A percentile compares a stretch with the other conserved stretches of the same genome.
Evolutionary conservation across 202 grass and related monocot genomes (phyloP).

Genomic region (Hordeum pubiflorum): DNA sequence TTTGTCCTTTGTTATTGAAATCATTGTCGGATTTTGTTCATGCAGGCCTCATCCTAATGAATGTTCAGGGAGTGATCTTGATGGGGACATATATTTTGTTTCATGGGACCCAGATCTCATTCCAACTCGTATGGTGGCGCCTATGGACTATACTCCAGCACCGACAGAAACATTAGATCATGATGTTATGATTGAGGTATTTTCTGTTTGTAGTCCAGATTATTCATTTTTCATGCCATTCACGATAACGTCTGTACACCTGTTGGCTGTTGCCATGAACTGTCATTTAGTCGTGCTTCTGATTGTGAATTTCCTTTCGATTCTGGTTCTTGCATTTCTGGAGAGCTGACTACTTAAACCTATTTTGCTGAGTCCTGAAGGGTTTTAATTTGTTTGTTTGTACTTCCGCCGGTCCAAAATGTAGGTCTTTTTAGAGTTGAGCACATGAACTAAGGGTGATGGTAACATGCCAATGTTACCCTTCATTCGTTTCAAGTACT

Average conservation of each 20-base stretch:
- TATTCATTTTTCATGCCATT: neutral
- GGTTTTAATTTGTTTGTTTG: neutral
- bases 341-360: neutral
- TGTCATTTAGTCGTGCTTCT: neutral
- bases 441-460: neutral
- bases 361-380: neutral
- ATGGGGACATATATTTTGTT: conserved; percentile 93
- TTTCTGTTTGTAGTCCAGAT: neutral
- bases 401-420: neutral
- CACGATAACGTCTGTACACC: neutral
- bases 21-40: neutral
- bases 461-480: neutral
- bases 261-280: conserved; percentile 20
- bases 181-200: conserved; percentile 77
- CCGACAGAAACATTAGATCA: conserved; percentile 65
- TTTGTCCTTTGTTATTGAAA: conserved; percentile 16
- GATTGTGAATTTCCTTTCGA: neutral
- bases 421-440: neutral
- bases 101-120: conserved; percentile 72
- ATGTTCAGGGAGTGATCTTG: conserved; percentile 96
- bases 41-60: conserved; percentile 71
- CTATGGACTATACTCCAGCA: conserved; percentile 81
- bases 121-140: conserved; percentile 35
- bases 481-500: neutral
- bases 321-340: neutral